phyloP scores from a whole-genome alignment of 2,329 filamentous ascomycete species.

The Neofusicoccum parvum region DNA sequence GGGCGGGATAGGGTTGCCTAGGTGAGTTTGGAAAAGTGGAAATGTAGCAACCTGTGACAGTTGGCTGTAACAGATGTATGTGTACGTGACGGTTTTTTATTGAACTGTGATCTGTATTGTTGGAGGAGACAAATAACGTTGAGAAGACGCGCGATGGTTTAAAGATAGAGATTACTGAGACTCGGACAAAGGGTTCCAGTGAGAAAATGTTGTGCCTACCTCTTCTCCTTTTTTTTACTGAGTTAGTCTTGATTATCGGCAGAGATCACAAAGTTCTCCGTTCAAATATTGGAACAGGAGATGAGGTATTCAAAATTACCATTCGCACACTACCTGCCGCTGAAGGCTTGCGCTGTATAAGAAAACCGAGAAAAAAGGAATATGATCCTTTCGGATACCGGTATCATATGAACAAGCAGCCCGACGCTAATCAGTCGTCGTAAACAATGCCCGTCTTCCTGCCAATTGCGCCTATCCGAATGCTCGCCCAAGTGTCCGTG shows the following conservation, averaged over 20 bases:
- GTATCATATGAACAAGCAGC: not conserved
- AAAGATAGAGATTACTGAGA: no score
- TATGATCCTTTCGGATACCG: conserved; percentile 14
- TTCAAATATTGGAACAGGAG: not conserved
- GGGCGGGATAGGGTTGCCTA: no score
- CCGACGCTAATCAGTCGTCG: not conserved
- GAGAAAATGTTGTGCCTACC: no score
- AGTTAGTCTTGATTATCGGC: not conserved
- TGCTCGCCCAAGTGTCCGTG: not conserved
- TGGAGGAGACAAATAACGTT: no score
- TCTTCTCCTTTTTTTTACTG: no score
- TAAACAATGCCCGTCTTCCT: not conserved
- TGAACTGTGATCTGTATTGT: no score
- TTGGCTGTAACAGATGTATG: no score
- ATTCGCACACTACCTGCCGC: conserved; percentile 6
- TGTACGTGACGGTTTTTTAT: no score
- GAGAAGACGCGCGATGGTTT: no score
- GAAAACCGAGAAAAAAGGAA: not conserved
- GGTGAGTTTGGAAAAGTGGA: no score
- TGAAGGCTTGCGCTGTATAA: not conserved
- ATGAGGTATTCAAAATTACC: not conserved
- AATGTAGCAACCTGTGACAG: no score
- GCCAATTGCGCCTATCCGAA: not conserved
- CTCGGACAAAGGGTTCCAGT: no score
- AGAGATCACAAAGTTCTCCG: not conserved